These are phyloP conservation scores for Cryptosporidium felis DNA, from an alignment of 169 alveolate genomes.

Conservation along the genomic window DNA sequence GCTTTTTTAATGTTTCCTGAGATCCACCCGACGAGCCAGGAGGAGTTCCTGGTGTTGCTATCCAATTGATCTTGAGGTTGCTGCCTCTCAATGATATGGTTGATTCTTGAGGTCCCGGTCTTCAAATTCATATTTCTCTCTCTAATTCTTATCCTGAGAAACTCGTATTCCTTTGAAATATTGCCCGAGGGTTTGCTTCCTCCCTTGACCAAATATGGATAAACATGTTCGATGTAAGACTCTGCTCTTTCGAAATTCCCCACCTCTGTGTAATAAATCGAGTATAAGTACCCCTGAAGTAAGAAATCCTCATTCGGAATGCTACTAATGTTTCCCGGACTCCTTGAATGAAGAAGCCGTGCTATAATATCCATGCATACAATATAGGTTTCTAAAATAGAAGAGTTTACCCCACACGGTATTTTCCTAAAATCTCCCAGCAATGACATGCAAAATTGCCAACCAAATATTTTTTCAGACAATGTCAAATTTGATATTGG, in stretches of 20 bases:
- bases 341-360: background rate
- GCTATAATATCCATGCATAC: constrained; percentile 25
- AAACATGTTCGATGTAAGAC: background rate
- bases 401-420: background rate
- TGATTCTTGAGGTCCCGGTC: too few relatives aligned
- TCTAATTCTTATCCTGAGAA: constrained; percentile 7
- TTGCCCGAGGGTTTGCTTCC: background rate
- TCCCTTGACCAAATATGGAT: background rate
- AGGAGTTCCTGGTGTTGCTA: constrained; percentile 4
- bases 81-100: too few relatives aligned
- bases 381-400: background rate
- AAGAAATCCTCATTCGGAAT: background rate
- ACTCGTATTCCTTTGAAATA: background rate
- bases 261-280: constrained; percentile 35
- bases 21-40: constrained; percentile 72
- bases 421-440: constrained; percentile 22
- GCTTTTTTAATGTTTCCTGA: constrained; percentile 73
- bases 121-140: constrained; percentile 3
- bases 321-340: background rate
- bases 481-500: background rate
- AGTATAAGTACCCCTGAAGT: background rate
- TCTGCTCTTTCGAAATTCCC: constrained; percentile 36
- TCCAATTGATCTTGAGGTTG: background rate
- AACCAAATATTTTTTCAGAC: constrained; percentile 31
- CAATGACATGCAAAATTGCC: constrained; percentile 22